A percentile compares a stretch with the other conserved stretches of the same genome.
Conservation (phyloP, 352 stramenopile genomes). For the Stramenopiles sp. region DNA sequence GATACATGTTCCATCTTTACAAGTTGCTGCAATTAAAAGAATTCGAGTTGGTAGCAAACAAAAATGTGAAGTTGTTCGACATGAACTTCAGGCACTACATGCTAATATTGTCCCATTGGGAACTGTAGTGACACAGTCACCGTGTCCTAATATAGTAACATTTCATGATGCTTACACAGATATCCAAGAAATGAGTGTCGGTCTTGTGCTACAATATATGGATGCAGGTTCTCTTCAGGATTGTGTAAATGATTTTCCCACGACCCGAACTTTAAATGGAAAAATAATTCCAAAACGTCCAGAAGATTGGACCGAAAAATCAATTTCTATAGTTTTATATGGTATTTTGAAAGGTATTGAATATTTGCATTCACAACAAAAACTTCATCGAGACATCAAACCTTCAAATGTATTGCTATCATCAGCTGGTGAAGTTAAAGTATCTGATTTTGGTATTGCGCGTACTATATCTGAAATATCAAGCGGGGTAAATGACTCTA, state of each 20-base stretch:
- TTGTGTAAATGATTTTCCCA: constrained; percentile 34
- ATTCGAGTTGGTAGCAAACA: too few species aligned
- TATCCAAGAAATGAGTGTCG: constrained; percentile 27
- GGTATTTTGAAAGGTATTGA: constrained; percentile 34
- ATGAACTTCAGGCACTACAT: too few species aligned
- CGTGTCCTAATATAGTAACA: constrained; percentile 31
- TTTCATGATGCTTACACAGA: constrained; percentile 48
- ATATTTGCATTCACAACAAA: constrained; percentile 37
- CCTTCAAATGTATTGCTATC: constrained; percentile 49
- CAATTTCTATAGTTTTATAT: constrained; percentile 31
- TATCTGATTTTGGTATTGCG: constrained; percentile 24
- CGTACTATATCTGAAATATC: constrained; percentile 7
- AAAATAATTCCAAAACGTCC: too few species aligned
- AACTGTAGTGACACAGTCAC: too few species aligned
- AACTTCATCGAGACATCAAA: constrained; percentile 53
- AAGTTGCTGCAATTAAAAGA: too few species aligned
- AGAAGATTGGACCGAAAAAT: constrained; percentile 32
- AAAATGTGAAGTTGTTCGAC: too few species aligned
- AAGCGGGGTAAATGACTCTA: constrained; percentile 13
- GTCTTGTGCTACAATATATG: constrained; percentile 62
- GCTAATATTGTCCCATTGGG: too few species aligned
- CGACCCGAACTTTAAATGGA: too few species aligned
- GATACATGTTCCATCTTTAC: too few species aligned
- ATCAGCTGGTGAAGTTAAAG: constrained; percentile 20
- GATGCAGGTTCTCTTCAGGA: constrained; percentile 46